A percentile compares a stretch with the other conserved stretches of the same genome.
Conservation (phyloP, 2,329 filamentous ascomycete genomes). For the Penicillium griseofulvum region DNA sequence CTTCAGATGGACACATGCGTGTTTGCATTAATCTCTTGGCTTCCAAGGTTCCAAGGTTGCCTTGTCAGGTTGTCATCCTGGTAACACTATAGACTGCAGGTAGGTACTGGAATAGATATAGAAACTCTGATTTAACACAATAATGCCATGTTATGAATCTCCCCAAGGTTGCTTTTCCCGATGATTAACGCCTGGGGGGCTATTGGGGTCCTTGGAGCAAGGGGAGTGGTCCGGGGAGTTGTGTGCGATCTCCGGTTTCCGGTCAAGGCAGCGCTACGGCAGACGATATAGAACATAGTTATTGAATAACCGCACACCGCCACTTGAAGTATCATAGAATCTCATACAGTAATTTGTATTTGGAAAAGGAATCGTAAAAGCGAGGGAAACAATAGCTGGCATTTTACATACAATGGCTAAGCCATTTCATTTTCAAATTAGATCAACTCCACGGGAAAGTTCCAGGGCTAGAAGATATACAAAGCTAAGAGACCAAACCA, state of each 20-base stretch:
- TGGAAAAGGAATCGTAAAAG: background rate
- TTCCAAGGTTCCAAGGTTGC: background rate
- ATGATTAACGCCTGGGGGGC: background rate
- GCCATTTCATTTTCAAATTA: conserved; percentile 9
- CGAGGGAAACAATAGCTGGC: conserved; percentile 1
- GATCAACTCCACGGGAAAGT: conserved; percentile 8
- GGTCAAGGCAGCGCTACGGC: background rate
- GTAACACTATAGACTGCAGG: background rate
- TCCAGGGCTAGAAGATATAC: conserved; percentile 3
- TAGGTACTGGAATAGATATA: background rate
- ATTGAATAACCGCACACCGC: background rate
- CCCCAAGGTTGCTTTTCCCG: background rate
- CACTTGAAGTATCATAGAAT: background rate
- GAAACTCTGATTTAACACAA: background rate
- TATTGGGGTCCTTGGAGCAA: background rate
- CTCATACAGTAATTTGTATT: background rate
- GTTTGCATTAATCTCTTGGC: too few relatives aligned
- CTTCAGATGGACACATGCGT: background rate
- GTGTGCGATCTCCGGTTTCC: background rate
- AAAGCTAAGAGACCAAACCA: conserved; percentile 17
- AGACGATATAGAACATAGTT: background rate
- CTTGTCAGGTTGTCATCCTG: background rate
- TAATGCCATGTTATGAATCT: background rate
- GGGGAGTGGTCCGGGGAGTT: background rate
- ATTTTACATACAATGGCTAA: conserved; percentile 14